A percentile compares a stretch with the other conserved stretches of the same genome.
Evolutionary conservation across 441 rosid species (phyloP).

Genomic region (Dalechampia spathulata): DNA sequence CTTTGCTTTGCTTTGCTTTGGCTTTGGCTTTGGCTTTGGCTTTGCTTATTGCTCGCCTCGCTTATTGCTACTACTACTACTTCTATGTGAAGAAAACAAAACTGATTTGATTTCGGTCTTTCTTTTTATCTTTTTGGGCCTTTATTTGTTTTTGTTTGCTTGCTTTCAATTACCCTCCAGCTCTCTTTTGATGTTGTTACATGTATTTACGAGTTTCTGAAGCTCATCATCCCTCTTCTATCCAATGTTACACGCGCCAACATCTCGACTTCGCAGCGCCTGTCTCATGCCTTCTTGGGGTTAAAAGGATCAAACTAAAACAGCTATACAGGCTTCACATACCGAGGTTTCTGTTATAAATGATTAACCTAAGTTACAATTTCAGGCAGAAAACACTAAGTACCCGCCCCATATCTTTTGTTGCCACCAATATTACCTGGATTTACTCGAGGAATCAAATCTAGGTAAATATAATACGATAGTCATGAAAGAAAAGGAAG

Average conservation of each 20-base stretch:
- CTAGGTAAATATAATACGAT: too few species aligned
- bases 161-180: constrained; percentile 18
- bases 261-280: constrained; percentile 49
- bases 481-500: too few species aligned
- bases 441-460: too few species aligned
- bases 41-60: neutral
- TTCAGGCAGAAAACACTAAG: too few species aligned
- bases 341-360: too few species aligned
- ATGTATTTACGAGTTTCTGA: constrained; percentile 22
- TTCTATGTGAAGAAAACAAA: constrained; percentile 67
- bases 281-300: constrained; percentile 34
- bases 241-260: constrained; percentile 21
- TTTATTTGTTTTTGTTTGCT: constrained; percentile 7
- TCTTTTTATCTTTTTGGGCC: neutral
- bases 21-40: too few species aligned
- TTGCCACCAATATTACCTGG: too few species aligned
- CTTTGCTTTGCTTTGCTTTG: too few species aligned
- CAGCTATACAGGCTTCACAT: too few species aligned
- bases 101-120: constrained; percentile 20
- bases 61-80: constrained; percentile 19
- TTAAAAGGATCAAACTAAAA: too few species aligned
- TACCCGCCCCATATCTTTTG: too few species aligned
- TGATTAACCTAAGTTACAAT: too few species aligned
- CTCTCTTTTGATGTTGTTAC: constrained; percentile 7
- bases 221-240: constrained; percentile 15